phyloP scores from a whole-genome alignment of 208 protist genomes.

The Crithidia acanthocephali region DNA sequence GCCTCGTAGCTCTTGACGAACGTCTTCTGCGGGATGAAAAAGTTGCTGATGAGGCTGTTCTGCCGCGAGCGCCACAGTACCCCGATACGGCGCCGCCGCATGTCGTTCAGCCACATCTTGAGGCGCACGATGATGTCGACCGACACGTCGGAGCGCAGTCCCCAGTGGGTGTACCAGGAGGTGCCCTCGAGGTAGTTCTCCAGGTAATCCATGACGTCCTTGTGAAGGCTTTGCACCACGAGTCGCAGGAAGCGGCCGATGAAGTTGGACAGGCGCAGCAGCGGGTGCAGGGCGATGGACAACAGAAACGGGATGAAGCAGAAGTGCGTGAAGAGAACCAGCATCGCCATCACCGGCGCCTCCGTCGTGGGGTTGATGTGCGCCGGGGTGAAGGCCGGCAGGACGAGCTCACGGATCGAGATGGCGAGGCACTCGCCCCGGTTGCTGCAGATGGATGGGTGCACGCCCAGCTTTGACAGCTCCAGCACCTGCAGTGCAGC shows the following conservation, averaged over 20 bases:
- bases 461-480: neutral
- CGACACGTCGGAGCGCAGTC: constrained; percentile 43
- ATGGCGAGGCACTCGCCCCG: constrained; percentile 48
- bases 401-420: constrained; percentile 61
- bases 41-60: constrained; percentile 26
- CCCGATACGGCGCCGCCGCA: constrained; percentile 31
- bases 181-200: constrained; percentile 77
- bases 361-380: constrained; percentile 48
- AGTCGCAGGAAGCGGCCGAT: constrained; percentile 78
- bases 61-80: constrained; percentile 14
- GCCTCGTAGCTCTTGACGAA: constrained; percentile 32
- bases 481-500: constrained; percentile 55
- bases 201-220: constrained; percentile 73
- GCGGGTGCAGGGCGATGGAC: constrained; percentile 59
- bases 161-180: constrained; percentile 70
- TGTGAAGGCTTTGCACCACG: constrained; percentile 72
- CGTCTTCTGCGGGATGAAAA: constrained; percentile 33
- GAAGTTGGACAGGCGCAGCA: constrained; percentile 75
- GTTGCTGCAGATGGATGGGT: constrained; percentile 41
- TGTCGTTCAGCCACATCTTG: constrained; percentile 55
- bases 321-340: constrained; percentile 66
- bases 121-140: constrained; percentile 47
- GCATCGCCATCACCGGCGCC: constrained; percentile 51
- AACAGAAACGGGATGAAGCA: constrained; percentile 67
- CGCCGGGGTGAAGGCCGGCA: constrained; percentile 58